Conservation (phyloP, 2,329 filamentous ascomycete species). For the Xylaria sp. region DNA sequence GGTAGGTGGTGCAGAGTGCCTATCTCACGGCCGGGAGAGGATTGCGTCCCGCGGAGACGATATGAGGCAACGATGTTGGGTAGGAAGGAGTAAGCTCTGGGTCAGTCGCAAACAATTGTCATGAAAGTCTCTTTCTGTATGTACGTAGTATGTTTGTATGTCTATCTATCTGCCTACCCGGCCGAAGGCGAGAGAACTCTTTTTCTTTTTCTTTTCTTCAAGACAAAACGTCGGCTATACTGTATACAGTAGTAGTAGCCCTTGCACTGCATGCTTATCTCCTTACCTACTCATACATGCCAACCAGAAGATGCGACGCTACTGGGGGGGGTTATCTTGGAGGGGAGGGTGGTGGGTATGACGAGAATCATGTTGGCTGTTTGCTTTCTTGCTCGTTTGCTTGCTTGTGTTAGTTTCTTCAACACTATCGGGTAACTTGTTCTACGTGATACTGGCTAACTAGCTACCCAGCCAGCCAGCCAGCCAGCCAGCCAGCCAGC, state of each 20-base stretch:
- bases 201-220: neutral
- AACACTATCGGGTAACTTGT: neutral
- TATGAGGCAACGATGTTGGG: neutral
- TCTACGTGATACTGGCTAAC: slow-evolving; percentile 8
- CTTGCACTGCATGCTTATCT: slow-evolving; percentile 6
- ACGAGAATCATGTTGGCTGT: slow-evolving; percentile 4
- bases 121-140: neutral
- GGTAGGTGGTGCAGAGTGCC: slow-evolving; percentile 4
- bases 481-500: neutral
- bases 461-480: neutral
- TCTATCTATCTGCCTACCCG: neutral
- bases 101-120: neutral
- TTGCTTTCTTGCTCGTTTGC: neutral
- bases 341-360: slow-evolving; percentile 7
- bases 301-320: slow-evolving; percentile 5
- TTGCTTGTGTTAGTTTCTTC: neutral
- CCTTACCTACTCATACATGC: neutral
- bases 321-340: neutral
- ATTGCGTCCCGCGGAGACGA: slow-evolving; percentile 5
- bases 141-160: no score
- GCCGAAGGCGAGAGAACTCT: neutral
- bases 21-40: slow-evolving; percentile 1
- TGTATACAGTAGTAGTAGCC: neutral
- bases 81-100: neutral
- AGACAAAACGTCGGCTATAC: neutral